phyloP scores from a whole-genome alignment of 2,329 filamentous ascomycete species.

The Diaporthe eres region DNA sequence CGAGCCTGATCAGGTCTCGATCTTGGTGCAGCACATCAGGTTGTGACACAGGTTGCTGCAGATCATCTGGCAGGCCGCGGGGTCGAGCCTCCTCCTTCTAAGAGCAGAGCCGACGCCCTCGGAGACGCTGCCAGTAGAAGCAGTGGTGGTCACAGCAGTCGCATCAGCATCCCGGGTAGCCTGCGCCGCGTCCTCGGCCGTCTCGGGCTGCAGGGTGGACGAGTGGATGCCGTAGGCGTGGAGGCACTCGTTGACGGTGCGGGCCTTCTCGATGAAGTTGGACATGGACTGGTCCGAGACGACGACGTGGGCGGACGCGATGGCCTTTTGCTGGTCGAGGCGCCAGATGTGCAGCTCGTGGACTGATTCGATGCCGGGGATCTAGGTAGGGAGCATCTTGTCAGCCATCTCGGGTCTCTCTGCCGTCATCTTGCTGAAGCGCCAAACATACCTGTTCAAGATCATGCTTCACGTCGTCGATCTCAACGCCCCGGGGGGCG shows the following conservation, averaged over 20 bases:
- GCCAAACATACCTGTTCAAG: constrained; percentile 68
- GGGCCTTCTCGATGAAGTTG: constrained; percentile 72
- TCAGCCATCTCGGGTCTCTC: neutral
- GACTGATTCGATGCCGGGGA: constrained; percentile 75
- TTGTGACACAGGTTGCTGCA: constrained; percentile 66
- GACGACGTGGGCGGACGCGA: constrained; percentile 79
- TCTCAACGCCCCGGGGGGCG: constrained; percentile 70
- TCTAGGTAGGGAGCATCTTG: constrained; percentile 54
- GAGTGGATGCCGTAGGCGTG: constrained; percentile 82
- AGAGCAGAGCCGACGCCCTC: constrained; percentile 41
- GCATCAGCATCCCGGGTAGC: constrained; percentile 3
- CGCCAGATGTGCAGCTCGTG: constrained; percentile 84
- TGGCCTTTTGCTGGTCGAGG: constrained; percentile 77
- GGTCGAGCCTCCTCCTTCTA: constrained; percentile 45
- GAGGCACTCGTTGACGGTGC: constrained; percentile 76
- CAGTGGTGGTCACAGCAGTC: constrained; percentile 23
- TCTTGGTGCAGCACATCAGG: constrained; percentile 64
- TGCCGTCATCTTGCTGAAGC: too few relatives aligned
- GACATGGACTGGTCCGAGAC: constrained; percentile 70
- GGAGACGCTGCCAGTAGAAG: constrained; percentile 33
- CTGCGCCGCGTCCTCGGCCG: constrained; percentile 46
- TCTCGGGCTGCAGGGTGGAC: constrained; percentile 78
- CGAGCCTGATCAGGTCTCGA: constrained; percentile 24
- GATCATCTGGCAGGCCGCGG: constrained; percentile 63
- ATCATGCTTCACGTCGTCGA: constrained; percentile 77